Evolutionary conservation across 768 basidiomycete genomes (phyloP).

Genomic region (Austroboletus festivus): DNA sequence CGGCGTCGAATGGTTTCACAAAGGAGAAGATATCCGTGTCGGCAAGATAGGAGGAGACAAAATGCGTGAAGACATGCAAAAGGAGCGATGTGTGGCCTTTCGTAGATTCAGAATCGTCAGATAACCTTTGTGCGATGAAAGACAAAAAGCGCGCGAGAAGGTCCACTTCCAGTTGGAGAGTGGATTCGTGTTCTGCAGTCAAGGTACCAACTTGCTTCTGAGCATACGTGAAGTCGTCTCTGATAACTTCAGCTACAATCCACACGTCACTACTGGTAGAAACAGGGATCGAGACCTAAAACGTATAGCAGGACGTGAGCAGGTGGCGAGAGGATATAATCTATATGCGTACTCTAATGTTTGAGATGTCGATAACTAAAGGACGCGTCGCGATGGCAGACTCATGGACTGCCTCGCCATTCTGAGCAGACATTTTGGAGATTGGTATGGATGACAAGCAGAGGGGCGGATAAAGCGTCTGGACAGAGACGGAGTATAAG

Average conservation of each 20-base stretch:
- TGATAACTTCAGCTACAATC: conserved; percentile 88
- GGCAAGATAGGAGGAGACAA: conserved; percentile 71
- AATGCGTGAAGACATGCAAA: conserved; percentile 69
- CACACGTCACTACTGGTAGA: conserved; percentile 79
- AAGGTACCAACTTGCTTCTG: conserved; percentile 56
- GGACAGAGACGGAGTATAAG: conserved; percentile 1
- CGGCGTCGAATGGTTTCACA: conserved; percentile 68
- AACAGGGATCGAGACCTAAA: conserved; percentile 82
- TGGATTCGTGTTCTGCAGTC: conserved; percentile 48
- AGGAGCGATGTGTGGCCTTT: conserved; percentile 64
- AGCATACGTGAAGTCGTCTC: conserved; percentile 80
- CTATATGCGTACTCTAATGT: conserved; percentile 34
- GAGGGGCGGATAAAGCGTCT: background rate
- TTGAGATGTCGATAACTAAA: conserved; percentile 30
- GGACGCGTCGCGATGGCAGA: conserved; percentile 36
- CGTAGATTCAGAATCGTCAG: conserved; percentile 50
- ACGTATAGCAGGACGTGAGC: conserved; percentile 2
- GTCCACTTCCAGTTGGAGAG: conserved; percentile 67
- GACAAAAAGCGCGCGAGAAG: conserved; percentile 81
- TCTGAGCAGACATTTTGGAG: conserved; percentile 33
- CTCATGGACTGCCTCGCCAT: conserved; percentile 30
- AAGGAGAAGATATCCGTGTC: conserved; percentile 80
- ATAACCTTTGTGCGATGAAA: conserved; percentile 65
- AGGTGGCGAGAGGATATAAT: conserved; percentile 3
- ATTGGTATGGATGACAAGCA: conserved; percentile 5